A percentile compares a stretch with the other conserved stretches of the same genome.
Evolutionary conservation across 352 stramenopile species (phyloP).

Genomic region (Phytophthora pinifolia): DNA sequence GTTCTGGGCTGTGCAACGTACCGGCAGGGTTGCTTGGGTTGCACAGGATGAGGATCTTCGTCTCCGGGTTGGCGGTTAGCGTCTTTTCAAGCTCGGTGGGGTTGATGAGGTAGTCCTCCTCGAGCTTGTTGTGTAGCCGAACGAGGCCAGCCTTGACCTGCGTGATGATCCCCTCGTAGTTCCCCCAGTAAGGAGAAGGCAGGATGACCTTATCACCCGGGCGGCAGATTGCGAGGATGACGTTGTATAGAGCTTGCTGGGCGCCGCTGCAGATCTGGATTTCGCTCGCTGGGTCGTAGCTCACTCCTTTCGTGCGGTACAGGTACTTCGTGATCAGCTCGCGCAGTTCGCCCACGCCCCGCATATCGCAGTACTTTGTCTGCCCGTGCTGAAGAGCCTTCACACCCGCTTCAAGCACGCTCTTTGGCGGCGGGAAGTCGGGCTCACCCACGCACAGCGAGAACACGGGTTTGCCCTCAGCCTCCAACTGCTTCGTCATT

Average conservation of each 20-base stretch:
- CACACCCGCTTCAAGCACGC: slow-evolving; percentile 90
- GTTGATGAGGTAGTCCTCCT: slow-evolving; percentile 92
- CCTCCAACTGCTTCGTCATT: slow-evolving; percentile 95
- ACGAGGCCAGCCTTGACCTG: slow-evolving; percentile 88
- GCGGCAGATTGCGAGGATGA: slow-evolving; percentile 86
- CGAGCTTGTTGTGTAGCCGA: slow-evolving; percentile 85
- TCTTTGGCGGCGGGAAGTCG: slow-evolving; percentile 90
- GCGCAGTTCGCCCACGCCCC: slow-evolving; percentile 85
- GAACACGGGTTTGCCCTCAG: slow-evolving; percentile 88
- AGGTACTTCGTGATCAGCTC: slow-evolving; percentile 90
- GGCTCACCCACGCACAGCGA: slow-evolving; percentile 96
- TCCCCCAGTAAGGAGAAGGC: slow-evolving; percentile 97
- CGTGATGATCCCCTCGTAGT: slow-evolving; percentile 94
- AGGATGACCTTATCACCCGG: slow-evolving; percentile 94
- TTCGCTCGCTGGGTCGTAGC: slow-evolving; percentile 87
- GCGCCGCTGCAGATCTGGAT: slow-evolving; percentile 95
- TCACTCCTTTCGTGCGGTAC: slow-evolving; percentile 78
- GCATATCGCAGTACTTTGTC: slow-evolving; percentile 95
- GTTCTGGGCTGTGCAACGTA: slow-evolving; percentile 62
- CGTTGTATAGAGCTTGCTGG: slow-evolving; percentile 95
- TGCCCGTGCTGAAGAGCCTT: slow-evolving; percentile 67
- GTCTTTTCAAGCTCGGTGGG: slow-evolving; percentile 69
- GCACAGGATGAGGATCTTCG: slow-evolving; percentile 93
- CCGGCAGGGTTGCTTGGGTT: slow-evolving; percentile 96
- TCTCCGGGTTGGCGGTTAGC: slow-evolving; percentile 66